phyloP scores from a whole-genome alignment of 2,329 filamentous ascomycete species.

The Beauveria brongniartii region DNA sequence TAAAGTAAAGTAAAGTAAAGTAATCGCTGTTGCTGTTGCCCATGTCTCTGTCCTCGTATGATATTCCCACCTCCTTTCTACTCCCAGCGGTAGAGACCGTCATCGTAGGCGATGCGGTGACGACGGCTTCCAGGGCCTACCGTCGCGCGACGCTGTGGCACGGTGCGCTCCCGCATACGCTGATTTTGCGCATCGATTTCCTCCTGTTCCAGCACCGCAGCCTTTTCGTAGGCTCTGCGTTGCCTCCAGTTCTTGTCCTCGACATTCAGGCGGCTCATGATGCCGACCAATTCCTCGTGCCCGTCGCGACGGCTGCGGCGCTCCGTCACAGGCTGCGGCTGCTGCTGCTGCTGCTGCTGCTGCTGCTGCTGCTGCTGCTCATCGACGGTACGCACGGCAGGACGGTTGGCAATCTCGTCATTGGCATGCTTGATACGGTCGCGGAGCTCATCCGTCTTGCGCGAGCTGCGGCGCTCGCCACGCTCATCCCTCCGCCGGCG shows the following conservation, averaged over 20 bases:
- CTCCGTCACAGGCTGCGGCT: background rate
- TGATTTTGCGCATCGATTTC: slow-evolving; percentile 32
- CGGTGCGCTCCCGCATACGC: slow-evolving; percentile 33
- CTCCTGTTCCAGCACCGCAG: slow-evolving; percentile 20
- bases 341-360: background rate
- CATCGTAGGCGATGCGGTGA: slow-evolving; percentile 28
- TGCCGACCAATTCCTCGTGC: slow-evolving; percentile 25
- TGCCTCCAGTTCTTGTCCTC: slow-evolving; percentile 24
- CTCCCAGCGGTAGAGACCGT: slow-evolving; percentile 33
- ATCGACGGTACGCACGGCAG: slow-evolving; percentile 19
- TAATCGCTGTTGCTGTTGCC: background rate
- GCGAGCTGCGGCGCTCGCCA: slow-evolving; percentile 17
- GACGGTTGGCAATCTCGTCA: slow-evolving; percentile 32
- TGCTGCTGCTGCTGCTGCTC: background rate
- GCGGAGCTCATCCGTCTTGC: slow-evolving; percentile 15
- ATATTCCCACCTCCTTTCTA: slow-evolving; percentile 16
- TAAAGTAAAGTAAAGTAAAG: background rate
- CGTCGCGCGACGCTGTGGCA: slow-evolving; percentile 28
- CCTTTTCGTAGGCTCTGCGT: slow-evolving; percentile 20
- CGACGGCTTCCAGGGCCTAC: slow-evolving; percentile 29
- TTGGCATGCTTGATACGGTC: slow-evolving; percentile 34
- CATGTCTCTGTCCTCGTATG: background rate
- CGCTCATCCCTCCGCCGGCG: slow-evolving; percentile 17
- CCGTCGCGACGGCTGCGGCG: background rate
- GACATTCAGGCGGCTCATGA: slow-evolving; percentile 25